These are phyloP conservation scores for Anisodus acutangulus DNA, from an alignment of 257 asterid genomes.

Conservation along the genomic window DNA sequence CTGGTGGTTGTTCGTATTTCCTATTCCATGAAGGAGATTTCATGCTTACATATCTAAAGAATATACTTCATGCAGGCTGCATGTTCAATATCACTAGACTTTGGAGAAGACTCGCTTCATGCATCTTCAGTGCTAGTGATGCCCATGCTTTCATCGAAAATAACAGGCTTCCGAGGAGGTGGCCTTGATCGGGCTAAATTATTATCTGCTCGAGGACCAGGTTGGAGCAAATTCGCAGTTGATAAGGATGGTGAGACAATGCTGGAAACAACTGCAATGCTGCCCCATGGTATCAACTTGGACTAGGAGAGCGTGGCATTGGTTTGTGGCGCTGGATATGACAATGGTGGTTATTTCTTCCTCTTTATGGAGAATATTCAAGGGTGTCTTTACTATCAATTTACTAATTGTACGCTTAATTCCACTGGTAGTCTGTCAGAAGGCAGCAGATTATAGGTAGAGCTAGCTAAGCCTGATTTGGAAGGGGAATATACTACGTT, in stretches of 20 bases:
- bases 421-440: neutral
- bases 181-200: slow-evolving; percentile 57
- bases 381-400: neutral
- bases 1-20: slow-evolving; percentile 6
- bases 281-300: slow-evolving; percentile 53
- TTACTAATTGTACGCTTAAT: neutral
- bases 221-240: slow-evolving; percentile 64
- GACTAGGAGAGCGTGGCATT: slow-evolving; percentile 30
- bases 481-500: slow-evolving; percentile 6
- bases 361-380: neutral
- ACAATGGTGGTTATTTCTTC: slow-evolving; percentile 14
- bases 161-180: slow-evolving; percentile 81
- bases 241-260: slow-evolving; percentile 62
- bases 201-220: slow-evolving; percentile 58
- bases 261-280: slow-evolving; percentile 58
- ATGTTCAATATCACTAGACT: slow-evolving; percentile 69
- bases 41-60: slow-evolving; percentile 23
- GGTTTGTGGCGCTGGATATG: neutral
- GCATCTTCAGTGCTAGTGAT: slow-evolving; percentile 86
- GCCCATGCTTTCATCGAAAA: slow-evolving; percentile 96
- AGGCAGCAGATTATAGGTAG: slow-evolving; percentile 24
- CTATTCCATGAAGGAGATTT: slow-evolving; percentile 14
- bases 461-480: slow-evolving; percentile 19
- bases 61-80: slow-evolving; percentile 63
- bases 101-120: slow-evolving; percentile 81